Evolutionary conservation across 805 yeast genomes (phyloP).

Genomic region (Lachancea quebecensis): DNA sequence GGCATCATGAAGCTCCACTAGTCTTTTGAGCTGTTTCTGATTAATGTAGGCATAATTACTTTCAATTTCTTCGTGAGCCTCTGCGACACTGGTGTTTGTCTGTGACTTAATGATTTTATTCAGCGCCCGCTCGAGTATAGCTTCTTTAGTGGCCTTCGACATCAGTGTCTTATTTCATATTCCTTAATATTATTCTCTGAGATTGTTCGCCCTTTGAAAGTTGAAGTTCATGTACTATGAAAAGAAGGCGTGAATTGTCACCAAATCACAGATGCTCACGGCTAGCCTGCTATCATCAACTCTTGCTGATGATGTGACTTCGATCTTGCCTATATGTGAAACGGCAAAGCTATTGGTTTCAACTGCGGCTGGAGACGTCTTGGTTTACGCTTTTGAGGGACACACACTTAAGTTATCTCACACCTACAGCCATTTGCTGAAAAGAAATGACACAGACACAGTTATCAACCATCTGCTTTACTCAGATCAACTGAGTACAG

Average conservation of each 20-base stretch:
- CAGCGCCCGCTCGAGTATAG: conserved; percentile 6
- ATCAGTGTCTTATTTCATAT: neutral
- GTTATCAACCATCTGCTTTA: conserved; percentile 18
- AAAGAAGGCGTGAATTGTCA: neutral
- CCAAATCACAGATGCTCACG: conserved; percentile 16
- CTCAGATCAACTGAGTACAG: conserved; percentile 22
- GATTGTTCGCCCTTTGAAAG: neutral
- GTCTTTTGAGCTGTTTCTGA: conserved; percentile 22
- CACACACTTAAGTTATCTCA: conserved; percentile 20
- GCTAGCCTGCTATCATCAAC: conserved; percentile 17
- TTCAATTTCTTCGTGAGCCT: conserved; percentile 22
- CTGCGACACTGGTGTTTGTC: conserved; percentile 14
- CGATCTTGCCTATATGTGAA: conserved; percentile 21
- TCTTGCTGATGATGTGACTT: conserved; percentile 17
- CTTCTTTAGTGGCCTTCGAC: conserved; percentile 2
- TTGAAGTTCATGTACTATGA: neutral
- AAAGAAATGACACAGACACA: conserved; percentile 15
- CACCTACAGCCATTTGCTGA: conserved; percentile 23
- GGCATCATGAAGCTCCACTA: conserved; percentile 25
- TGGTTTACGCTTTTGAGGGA: conserved; percentile 25
- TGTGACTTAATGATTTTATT: conserved; percentile 12
- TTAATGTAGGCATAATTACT: conserved; percentile 23
- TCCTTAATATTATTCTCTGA: neutral
- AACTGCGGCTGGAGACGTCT: conserved; percentile 24
- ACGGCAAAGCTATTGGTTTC: conserved; percentile 23